Evolutionary conservation across 805 yeast genomes (phyloP), one percentile per base, ranked within the genome.

Genomic region (Metschnikowia santaceciliae): DNA sequence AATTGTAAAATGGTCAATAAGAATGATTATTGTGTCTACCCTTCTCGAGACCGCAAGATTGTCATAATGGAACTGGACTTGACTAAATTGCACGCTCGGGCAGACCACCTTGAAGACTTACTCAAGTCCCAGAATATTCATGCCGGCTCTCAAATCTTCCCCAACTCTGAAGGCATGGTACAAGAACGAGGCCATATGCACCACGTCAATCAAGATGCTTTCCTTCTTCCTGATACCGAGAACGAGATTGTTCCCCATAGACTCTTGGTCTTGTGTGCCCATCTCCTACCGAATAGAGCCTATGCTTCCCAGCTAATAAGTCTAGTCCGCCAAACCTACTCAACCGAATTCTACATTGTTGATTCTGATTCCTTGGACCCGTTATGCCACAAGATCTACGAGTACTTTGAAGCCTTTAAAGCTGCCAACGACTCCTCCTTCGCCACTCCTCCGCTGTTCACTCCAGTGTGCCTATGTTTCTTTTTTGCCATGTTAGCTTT

Each of bases 51-150:
- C 55, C 62, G 77, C 37, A 72, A 72, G 55, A 68, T 72, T 32
- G 71, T 72, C 37, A 70, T 72, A 35, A 72, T 72, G 76, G 76
- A 72, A 56, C 65, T 70, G 48, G 76, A 72, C 32, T 59, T 72
- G 54, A 64, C 70, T 49, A 59, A 62, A 32, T 57, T 72, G 14
- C 71, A 70, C 49, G 69, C 63, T 39, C 58, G 66, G 37, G 65
- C 71, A 14, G 61, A 61, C 39, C 60, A 63, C 43, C 59, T 69
- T 45, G 75, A 71, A 45, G 51, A 50, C 22, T 46, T 53, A 49
- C 48, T 56, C 40, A 50, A 50, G 39, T 26, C 51, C 40, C 57
- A 56, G 32, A 53, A 48, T 20, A 53, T 56, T 11, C 37, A 48
- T 37, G 19, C 50, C 14, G 45, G 50, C 26, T 32, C 49, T 19